Evolutionary conservation across 805 yeast genomes (phyloP), one percentile per base, ranked within the genome.

Genomic region (Jamesozyma rosinii): DNA sequence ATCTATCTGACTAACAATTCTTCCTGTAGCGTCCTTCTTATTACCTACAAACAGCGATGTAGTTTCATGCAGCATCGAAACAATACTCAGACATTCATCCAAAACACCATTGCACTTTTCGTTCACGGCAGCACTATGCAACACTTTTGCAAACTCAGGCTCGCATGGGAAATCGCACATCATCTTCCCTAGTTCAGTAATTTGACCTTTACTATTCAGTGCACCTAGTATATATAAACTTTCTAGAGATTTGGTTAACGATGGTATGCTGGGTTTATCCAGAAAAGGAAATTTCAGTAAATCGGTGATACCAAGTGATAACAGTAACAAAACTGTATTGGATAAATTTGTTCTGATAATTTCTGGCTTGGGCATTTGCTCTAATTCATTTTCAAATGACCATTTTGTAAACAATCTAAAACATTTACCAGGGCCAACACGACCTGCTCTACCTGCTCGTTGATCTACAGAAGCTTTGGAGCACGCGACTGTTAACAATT

Each of bases 391-490:
- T 48, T 76, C 70, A 53, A 76, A 92, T 3, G 75, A 70, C 45
- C 63, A 49, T 58, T 86, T 85, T 0, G 98, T 90, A 58, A 79
- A 92, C 19, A 92, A 66, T 32, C 99, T 63, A 56, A 83, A 92
- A 64, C 97, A 92, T 58, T 86, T 85, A 15, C 98, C 98, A 0
- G 97, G 96, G 1, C 95, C 89, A 6, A 95, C 88, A 69, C 98
- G 81, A 35, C 98, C 98, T 5, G 97, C 98, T 69, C 98, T 78
- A 59, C 98, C 98, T 1, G 96, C 89, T 56, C 98, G 72, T 65
- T 92, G 98, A 55, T 87, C 89, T 0, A 96, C 97, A 35, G 95
- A 88, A 0, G 98, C 98, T 55, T 81, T 80, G 0, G 97, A 89
- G 49, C 95, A 87, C 0, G 96, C 94, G 14, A 81, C 77, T 4